Evolutionary conservation across 192 early-diverging fungal genomes (phyloP).

Genomic region (Backusella morwellensis): DNA sequence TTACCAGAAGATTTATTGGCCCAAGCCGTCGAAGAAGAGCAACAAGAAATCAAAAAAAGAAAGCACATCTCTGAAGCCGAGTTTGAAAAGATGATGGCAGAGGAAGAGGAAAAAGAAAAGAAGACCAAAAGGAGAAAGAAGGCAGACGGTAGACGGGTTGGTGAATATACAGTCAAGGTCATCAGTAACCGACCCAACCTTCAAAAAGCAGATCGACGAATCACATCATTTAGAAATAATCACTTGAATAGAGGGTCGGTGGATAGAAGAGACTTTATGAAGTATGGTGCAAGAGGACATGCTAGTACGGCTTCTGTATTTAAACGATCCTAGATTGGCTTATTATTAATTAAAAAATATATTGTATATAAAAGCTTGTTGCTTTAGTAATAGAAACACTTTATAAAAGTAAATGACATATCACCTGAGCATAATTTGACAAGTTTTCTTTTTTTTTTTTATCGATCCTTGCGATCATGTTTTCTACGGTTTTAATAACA

Average conservation of each 20-base stretch:
- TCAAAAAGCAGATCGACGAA: constrained; percentile 4
- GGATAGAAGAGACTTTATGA: constrained; percentile 28
- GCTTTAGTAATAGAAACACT: no score
- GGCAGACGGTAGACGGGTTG: constrained; percentile 17
- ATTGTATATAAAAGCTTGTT: neutral
- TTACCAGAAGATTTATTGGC: constrained; percentile 23
- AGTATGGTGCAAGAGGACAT: constrained; percentile 19
- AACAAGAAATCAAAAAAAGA: constrained; percentile 23
- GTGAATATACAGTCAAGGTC: constrained; percentile 38
- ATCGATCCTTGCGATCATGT: no score
- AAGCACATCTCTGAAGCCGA: constrained; percentile 32
- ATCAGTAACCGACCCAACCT: constrained; percentile 24
- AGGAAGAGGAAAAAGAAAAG: constrained; percentile 15
- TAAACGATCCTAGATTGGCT: neutral
- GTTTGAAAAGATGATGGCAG: constrained; percentile 28
- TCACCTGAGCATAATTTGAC: no score
- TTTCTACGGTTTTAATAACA: no score
- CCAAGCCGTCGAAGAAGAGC: constrained; percentile 21
- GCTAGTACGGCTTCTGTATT: constrained; percentile 23
- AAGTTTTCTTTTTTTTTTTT: no score
- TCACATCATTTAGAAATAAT: constrained; percentile 16
- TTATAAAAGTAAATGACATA: no score
- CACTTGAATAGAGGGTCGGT: constrained; percentile 18
- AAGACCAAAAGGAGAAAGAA: constrained; percentile 17
- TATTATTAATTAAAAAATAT: neutral